phyloP scores from a whole-genome alignment of 495 filamentous ascomycete genomes.

The Aspergillus sclerotiicarbonarius region DNA sequence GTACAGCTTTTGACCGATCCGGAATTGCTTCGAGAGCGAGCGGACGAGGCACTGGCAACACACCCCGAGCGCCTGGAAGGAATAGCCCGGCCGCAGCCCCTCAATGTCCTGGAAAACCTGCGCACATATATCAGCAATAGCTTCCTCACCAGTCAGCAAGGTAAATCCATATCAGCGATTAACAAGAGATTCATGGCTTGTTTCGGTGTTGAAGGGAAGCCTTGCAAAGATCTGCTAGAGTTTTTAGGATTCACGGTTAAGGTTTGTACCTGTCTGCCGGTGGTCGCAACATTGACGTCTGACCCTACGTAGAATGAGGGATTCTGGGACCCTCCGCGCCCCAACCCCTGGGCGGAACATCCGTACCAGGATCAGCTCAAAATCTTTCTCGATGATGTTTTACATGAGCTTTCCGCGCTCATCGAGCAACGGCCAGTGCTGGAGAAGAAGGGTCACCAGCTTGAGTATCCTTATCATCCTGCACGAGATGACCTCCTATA shows the following conservation, averaged over 20 bases:
- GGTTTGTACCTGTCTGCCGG: slow-evolving; percentile 25
- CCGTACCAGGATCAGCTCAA: slow-evolving; percentile 46
- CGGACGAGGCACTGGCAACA: slow-evolving; percentile 49
- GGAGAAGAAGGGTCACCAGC: slow-evolving; percentile 43
- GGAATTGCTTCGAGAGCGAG: slow-evolving; percentile 48
- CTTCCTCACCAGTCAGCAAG: slow-evolving; percentile 41
- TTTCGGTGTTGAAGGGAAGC: slow-evolving; percentile 56
- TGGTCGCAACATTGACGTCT: slow-evolving; percentile 8
- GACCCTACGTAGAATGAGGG: slow-evolving; percentile 30
- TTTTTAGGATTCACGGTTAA: slow-evolving; percentile 59
- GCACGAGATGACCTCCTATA: slow-evolving; percentile 39
- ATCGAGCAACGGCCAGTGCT: slow-evolving; percentile 41
- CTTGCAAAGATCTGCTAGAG: slow-evolving; percentile 60
- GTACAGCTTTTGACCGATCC: slow-evolving; percentile 57
- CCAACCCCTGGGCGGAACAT: slow-evolving; percentile 30
- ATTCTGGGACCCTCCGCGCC: slow-evolving; percentile 48
- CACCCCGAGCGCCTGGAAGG: slow-evolving; percentile 61
- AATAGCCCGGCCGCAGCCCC: slow-evolving; percentile 41
- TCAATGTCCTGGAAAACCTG: slow-evolving; percentile 55
- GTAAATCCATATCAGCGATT: slow-evolving; percentile 57
- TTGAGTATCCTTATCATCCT: slow-evolving; percentile 27
- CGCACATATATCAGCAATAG: slow-evolving; percentile 62
- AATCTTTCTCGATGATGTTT: slow-evolving; percentile 54
- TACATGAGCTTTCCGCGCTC: slow-evolving; percentile 50
- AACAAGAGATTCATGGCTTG: slow-evolving; percentile 72